Evolutionary conservation across 192 early-diverging fungal species (phyloP), one percentile per base, ranked within the genome.

Genomic region (Endogone sp.): DNA sequence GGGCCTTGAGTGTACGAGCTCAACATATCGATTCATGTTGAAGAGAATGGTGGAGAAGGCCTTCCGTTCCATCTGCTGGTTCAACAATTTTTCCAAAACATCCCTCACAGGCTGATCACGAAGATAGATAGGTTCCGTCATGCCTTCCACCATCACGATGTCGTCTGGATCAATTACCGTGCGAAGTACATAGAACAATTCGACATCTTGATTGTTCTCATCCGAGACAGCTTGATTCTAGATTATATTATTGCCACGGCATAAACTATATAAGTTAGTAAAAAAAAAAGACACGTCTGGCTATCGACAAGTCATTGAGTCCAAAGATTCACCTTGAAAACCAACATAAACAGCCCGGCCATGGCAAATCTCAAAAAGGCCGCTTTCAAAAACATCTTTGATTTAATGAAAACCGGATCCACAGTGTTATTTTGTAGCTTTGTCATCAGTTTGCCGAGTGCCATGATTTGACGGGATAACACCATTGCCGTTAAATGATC

Each of bases 331-430:
- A 87, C 85, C 73, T 87, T 87, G 56, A 87, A 87, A 24, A 87
- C 79, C 21, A 87, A 73, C 2, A 87, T 82, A 77, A 87, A 87
- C n/a, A 87, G 73, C 13, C 86, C 86, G 63, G 80, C 82, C 20
- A 70, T 79, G 29, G 84, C 79, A 69, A 87, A 87, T 30, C 76
- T 77, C 21, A 82, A 67, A 57, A 87, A 85, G 1, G 84, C 84
- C 23, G 71, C 71, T 31, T 81, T 81, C 44, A 87, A 69, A 69
- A 87, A 87, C 27, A 72, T 77, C 44, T 67, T 80, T 4, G 84
- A 84, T n/a, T 78, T 78, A 21, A 81, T 65, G 32, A 84, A 66
- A 0, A 87, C 74, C 6, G 80, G 76, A 29, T 83, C 81, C 4
- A 68, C 68, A 11, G 79, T 69, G 37, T 84, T 69, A 4, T 75